These are phyloP conservation scores for Talaromyces sp. DNA, from an alignment of 2,329 filamentous ascomycete genomes.

Conservation along the genomic window DNA sequence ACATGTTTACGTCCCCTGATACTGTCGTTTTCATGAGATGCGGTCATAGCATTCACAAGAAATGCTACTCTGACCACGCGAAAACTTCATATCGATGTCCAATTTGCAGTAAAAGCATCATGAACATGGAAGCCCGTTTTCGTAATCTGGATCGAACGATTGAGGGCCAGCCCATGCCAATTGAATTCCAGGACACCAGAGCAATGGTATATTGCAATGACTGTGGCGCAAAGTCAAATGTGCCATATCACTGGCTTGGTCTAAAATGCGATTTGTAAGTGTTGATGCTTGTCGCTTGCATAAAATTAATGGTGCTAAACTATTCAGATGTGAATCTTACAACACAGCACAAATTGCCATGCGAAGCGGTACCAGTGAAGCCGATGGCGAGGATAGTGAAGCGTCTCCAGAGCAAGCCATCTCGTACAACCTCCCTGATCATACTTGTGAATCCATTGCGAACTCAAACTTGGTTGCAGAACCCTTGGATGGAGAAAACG, in stretches of 20 bases:
- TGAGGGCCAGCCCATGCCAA: constrained; percentile 84
- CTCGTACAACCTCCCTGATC: constrained; percentile 19
- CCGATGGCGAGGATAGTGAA: constrained; percentile 16
- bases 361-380: constrained; percentile 28
- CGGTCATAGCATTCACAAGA: constrained; percentile 90
- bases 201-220: constrained; percentile 92
- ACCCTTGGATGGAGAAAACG: background rate
- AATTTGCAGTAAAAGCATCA: constrained; percentile 92
- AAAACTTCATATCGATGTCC: constrained; percentile 91
- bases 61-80: constrained; percentile 85
- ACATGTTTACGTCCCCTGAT: constrained; percentile 87
- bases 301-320: constrained; percentile 10
- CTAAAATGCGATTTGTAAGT: constrained; percentile 69
- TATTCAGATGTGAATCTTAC: constrained; percentile 42
- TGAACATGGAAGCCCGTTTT: constrained; percentile 96
- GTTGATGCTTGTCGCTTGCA: background rate
- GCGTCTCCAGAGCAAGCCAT: constrained; percentile 22
- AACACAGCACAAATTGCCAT: constrained; percentile 42
- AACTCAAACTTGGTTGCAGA: constrained; percentile 10
- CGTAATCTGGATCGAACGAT: constrained; percentile 86
- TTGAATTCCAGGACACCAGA: constrained; percentile 71
- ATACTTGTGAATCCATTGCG: constrained; percentile 10
- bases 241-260: constrained; percentile 90
- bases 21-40: constrained; percentile 92
- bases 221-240: constrained; percentile 80